These are phyloP conservation scores for Pseudogymnoascus sp. DNA, from an alignment of 2,329 filamentous ascomycete genomes.

Conservation along the genomic window DNA sequence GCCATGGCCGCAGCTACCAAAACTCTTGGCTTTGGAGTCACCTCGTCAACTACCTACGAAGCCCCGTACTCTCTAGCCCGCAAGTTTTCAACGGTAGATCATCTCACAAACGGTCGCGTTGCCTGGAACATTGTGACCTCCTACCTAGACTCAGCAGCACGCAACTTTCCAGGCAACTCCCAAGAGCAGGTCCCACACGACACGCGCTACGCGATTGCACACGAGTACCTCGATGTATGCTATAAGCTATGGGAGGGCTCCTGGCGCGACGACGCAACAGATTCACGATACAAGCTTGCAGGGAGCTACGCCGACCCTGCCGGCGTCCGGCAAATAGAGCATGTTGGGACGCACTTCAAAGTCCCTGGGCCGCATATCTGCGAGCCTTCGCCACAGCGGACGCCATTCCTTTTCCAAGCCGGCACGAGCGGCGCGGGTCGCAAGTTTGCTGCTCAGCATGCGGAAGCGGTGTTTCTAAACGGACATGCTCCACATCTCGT, in stretches of 20 bases:
- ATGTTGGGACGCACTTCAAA: slow-evolving; percentile 53
- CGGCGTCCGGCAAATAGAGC: slow-evolving; percentile 56
- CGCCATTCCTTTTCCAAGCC: slow-evolving; percentile 61
- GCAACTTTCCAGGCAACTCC: slow-evolving; percentile 51
- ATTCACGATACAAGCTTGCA: slow-evolving; percentile 48
- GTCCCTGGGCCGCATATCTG: slow-evolving; percentile 58
- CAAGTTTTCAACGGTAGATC: slow-evolving; percentile 57
- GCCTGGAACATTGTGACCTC: slow-evolving; percentile 53
- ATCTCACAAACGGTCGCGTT: slow-evolving; percentile 53
- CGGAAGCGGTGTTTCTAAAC: slow-evolving; percentile 62
- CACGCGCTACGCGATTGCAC: slow-evolving; percentile 52
- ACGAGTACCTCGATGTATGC: slow-evolving; percentile 57
- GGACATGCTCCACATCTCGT: slow-evolving; percentile 55
- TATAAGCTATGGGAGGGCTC: slow-evolving; percentile 62
- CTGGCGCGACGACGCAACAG: slow-evolving; percentile 60
- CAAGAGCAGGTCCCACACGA: slow-evolving; percentile 52
- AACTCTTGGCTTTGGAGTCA: slow-evolving; percentile 61
- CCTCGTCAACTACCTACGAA: slow-evolving; percentile 61
- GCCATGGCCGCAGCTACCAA: slow-evolving; percentile 63
- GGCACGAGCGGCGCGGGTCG: slow-evolving; percentile 60
- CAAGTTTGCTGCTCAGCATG: slow-evolving; percentile 59
- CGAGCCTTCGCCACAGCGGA: slow-evolving; percentile 58
- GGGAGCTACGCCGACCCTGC: slow-evolving; percentile 44
- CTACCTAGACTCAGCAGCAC: slow-evolving; percentile 59
- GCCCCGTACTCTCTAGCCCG: slow-evolving; percentile 59